A percentile compares a stretch with the other conserved stretches of the same genome.
phyloP scores from a whole-genome alignment of 2,329 filamentous ascomycete genomes.

The Plenodomus biglobosus region DNA sequence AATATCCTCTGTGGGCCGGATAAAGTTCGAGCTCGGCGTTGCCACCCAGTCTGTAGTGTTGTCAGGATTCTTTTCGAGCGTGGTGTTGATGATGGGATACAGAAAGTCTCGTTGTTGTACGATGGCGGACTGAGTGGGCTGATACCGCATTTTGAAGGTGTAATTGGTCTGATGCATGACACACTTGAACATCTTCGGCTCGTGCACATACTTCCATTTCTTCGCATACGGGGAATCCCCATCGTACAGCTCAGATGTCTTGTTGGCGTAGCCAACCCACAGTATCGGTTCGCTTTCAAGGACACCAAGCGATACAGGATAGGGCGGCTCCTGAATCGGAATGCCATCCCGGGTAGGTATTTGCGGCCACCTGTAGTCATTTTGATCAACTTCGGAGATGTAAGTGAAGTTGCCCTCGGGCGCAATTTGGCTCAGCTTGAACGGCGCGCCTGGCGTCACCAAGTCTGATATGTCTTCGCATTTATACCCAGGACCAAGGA shows the following conservation, averaged over 20 bases:
- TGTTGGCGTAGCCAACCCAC: slow-evolving; percentile 42
- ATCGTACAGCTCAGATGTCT: slow-evolving; percentile 29
- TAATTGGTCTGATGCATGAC: slow-evolving; percentile 42
- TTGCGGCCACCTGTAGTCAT: slow-evolving; percentile 37
- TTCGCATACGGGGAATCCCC: slow-evolving; percentile 23
- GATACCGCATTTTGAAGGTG: slow-evolving; percentile 37
- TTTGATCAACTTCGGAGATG: slow-evolving; percentile 31
- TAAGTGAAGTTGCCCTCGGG: slow-evolving; percentile 39
- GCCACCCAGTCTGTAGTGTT: slow-evolving; percentile 18
- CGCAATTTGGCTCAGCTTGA: slow-evolving; percentile 34
- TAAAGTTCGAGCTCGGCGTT: slow-evolving; percentile 22
- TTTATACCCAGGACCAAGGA: slow-evolving; percentile 42
- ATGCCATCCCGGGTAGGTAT: slow-evolving; percentile 24
- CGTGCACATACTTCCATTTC: slow-evolving; percentile 36
- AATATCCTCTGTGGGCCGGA: slow-evolving; percentile 25
- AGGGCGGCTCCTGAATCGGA: slow-evolving; percentile 25
- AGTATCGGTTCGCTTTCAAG: slow-evolving; percentile 40
- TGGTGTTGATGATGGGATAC: slow-evolving; percentile 35
- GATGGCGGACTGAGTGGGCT: slow-evolving; percentile 26
- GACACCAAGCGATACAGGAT: slow-evolving; percentile 33
- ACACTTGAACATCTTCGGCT: slow-evolving; percentile 42
- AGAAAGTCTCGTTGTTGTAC: slow-evolving; percentile 33
- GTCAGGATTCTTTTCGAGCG: slow-evolving; percentile 10
- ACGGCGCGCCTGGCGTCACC: slow-evolving; percentile 21
- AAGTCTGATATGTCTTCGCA: slow-evolving; percentile 32